Evolutionary conservation across 805 yeast species (phyloP), one percentile per base, ranked within the genome.

Genomic region (Nakazawaea laoshanensis): DNA sequence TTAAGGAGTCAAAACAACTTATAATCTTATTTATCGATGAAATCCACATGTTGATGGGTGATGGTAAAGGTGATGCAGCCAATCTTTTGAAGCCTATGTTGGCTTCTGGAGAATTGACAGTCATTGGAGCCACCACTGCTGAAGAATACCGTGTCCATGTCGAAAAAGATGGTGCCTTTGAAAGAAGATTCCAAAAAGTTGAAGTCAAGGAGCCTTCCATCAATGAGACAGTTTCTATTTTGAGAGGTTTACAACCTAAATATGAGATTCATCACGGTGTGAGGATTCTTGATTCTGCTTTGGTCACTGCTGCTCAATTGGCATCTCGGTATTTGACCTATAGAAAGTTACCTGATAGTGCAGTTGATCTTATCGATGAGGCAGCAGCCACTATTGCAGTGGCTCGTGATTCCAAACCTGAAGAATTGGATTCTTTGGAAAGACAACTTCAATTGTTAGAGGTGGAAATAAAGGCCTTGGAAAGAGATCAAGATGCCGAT

Each of bases 21-120:
- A 86, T 92, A 44, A 77, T 92, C 42, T 68, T 92, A 38, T 92
- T 92, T 64, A 84, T 92, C 48, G 98, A 92, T 62, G 98, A 92
- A 61, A 92, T 92, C 54, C 98, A 92, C 62, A 92, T 92, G 96
- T 74, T 92, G 45, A 92, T 92, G 98, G 98, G 98, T 48, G 95
- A 92, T 54, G 98, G 98, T 54, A 92, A 88, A 61, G 77, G 83
- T 42, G 98, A 92, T 57, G 95, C 95, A 27, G 98, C 98, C 25
- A 92, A 92, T 59, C 72, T 92, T 49, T 74, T 92, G 56, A 92
- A 92, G 63, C 98, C 98, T 24, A 94, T 94, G 70, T 73, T 92
- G 43, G 96, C 98, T 2, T 78, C 98, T 61, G 97, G 98, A 47
- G 71, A 82, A 33, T 74, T 92, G 51, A 96, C 92, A 59, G 94